Evolutionary conservation across 192 early-diverging fungal species (phyloP).

Genomic region (Podila clonocystis): DNA sequence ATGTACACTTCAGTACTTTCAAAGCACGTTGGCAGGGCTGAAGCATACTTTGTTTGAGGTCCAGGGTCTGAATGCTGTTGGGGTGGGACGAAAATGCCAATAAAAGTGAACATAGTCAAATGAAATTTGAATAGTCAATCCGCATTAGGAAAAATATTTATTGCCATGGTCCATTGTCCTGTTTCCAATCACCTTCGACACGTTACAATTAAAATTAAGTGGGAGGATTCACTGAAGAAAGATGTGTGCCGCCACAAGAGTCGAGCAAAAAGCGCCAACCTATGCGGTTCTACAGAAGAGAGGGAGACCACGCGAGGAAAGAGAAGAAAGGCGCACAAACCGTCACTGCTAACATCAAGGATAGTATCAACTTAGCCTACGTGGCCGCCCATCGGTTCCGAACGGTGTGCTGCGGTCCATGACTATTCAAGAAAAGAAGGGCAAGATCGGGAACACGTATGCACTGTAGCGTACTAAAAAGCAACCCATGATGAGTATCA

Average conservation of each 20-base stretch:
- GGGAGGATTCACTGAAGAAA: too few relatives aligned
- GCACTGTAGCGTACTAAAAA: too few relatives aligned
- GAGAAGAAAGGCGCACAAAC: background rate
- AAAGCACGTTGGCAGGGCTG: constrained; percentile 2
- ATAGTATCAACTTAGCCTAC: background rate
- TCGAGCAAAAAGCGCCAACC: background rate
- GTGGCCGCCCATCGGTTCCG: too few relatives aligned
- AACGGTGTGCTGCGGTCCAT: too few relatives aligned
- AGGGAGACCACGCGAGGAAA: background rate
- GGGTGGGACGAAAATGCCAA: background rate
- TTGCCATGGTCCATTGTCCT: too few relatives aligned
- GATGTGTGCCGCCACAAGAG: too few relatives aligned
- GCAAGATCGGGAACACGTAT: background rate
- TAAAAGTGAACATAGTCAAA: background rate
- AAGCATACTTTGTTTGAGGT: background rate
- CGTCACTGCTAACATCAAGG: background rate
- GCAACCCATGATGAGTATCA: too few relatives aligned
- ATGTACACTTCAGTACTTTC: constrained; percentile 4
- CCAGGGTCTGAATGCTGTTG: background rate
- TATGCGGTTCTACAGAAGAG: background rate
- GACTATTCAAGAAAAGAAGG: background rate
- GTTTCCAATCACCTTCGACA: background rate
- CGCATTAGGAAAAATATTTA: too few relatives aligned
- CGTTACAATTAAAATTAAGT: background rate
- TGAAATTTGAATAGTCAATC: too few relatives aligned